Base-by-base conservation (phyloP, 176 grass and related monocot species). In the Ananas comosus region DNA sequence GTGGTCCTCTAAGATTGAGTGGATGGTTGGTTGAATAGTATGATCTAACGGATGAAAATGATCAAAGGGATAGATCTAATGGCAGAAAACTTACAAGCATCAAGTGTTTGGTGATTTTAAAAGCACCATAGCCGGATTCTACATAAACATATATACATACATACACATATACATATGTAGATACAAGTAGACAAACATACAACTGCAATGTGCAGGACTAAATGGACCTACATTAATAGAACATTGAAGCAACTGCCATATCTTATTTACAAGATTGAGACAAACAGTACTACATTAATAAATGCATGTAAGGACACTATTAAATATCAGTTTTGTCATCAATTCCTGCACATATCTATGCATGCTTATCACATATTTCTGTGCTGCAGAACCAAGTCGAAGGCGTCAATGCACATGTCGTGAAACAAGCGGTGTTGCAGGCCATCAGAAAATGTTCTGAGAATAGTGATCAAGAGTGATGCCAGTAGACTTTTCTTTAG, bases 341-440 rank as follows among this genome's bases (percentile, higher is more conserved):
- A 14, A 27, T 53, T 28, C 9, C 14, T 42, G 33, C 33, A 7
- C 4, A 42, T 42, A 42, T 42, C 5, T 42, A 7, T 7, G 33
- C 33, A 42, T 42, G 33, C 33, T 42, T 42, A 42, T 7, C 33
- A 7, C 18, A 59, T 69, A 9, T 48, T 58, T 78, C 49, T 2
- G 10, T 85, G 28, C 47, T 79, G 69, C 68, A 89, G 85, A 77
- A 83, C 58, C 74, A 82, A 72, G 25, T 25, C 3, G 68, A 64
- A 33, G 81, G 61, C 49, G 49, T 96, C 48, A 82, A 99, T 53
- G 78, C 79, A 11, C 75, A 82, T 59, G 82, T 80, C 23, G 80
- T 99, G 24, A 90, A 88, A 66, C 80, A 87, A 79, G 87, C 94
- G 12, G 94, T 99, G n/a, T 29, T 90, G 33, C 89, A 81, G 72